These are phyloP conservation scores for Apophysomyces elegans DNA, from an alignment of 371 early-diverging fungal genomes.

Conservation along the genomic window DNA sequence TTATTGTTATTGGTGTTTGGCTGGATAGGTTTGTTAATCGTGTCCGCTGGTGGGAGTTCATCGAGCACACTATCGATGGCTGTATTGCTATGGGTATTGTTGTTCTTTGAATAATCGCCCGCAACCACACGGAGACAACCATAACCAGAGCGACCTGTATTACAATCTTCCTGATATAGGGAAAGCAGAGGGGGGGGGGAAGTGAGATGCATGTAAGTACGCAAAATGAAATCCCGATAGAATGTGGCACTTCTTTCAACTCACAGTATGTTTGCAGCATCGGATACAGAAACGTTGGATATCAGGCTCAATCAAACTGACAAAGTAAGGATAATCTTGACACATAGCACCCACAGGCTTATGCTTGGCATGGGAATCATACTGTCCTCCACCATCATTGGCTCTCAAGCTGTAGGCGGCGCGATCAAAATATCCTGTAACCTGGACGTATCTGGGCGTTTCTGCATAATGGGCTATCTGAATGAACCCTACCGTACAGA, in stretches of 20 bases:
- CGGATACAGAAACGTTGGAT: conserved; percentile 53
- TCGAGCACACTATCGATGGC: not conserved
- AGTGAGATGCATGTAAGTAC: not conserved
- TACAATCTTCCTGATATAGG: conserved; percentile 32
- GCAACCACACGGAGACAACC: conserved; percentile 48
- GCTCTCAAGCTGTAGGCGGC: conserved; percentile 44
- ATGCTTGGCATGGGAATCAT: conserved; percentile 35
- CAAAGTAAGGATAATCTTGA: conserved; percentile 42
- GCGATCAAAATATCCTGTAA: conserved; percentile 61
- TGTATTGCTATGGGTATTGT: conserved; percentile 3
- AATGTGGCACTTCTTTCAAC: not conserved
- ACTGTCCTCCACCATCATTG: conserved; percentile 57
- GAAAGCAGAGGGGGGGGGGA: no score
- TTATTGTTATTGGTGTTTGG: not conserved
- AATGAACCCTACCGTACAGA: conserved; percentile 46
- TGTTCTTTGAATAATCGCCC: conserved; percentile 36
- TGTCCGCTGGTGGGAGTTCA: conserved; percentile 6
- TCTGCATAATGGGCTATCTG: conserved; percentile 52
- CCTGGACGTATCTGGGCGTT: conserved; percentile 48
- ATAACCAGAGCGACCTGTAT: conserved; percentile 37
- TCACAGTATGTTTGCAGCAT: conserved; percentile 30
- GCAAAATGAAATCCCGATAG: not conserved
- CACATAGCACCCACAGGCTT: conserved; percentile 40
- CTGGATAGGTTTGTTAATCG: not conserved
- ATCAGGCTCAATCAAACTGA: conserved; percentile 51